phyloP scores from a whole-genome alignment of 352 stramenopile species.

The Phytophthora hibernalis region DNA sequence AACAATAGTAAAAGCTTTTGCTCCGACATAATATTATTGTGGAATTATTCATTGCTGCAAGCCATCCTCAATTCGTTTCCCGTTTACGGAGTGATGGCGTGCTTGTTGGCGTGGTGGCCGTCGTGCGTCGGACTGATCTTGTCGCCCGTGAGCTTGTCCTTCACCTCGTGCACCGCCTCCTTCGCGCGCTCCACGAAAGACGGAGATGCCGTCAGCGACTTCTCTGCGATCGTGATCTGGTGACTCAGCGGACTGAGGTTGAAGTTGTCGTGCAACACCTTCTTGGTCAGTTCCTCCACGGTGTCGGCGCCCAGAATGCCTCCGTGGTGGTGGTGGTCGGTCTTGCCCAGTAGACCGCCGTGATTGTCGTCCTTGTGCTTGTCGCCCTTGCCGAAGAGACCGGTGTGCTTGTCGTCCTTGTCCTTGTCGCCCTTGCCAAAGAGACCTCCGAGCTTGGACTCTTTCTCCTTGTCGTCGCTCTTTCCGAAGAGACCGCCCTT shows the following conservation, averaged over 20 bases:
- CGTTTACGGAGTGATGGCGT: background rate
- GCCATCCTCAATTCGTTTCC: too few relatives aligned
- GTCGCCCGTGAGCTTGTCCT: constrained; percentile 6
- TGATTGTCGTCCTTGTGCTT: constrained; percentile 13
- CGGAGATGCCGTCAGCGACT: constrained; percentile 1
- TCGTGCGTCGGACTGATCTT: constrained; percentile 1
- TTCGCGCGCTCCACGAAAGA: constrained; percentile 5
- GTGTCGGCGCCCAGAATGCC: constrained; percentile 1
- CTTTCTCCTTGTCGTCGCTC: background rate
- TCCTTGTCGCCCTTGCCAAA: constrained; percentile 5
- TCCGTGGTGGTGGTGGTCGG: background rate
- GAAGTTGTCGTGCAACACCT: constrained; percentile 3
- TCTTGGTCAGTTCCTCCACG: constrained; percentile 5
- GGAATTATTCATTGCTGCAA: too few relatives aligned
- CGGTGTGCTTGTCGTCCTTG: constrained; percentile 8
- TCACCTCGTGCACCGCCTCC: constrained; percentile 4
- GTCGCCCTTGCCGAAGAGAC: constrained; percentile 10
- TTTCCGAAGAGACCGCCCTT: constrained; percentile 8
- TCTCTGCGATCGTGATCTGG: constrained; percentile 7
- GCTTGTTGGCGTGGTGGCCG: constrained; percentile 3
- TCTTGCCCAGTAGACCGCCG: constrained; percentile 1
- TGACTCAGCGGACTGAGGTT: constrained; percentile 5
- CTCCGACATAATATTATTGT: too few relatives aligned
- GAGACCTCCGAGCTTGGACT: background rate
- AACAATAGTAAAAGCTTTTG: too few relatives aligned